A percentile compares a stretch with the other conserved stretches of the same genome.
Conservation (phyloP, 2,329 filamentous ascomycete genomes). For the Alternaria conjuncta region DNA sequence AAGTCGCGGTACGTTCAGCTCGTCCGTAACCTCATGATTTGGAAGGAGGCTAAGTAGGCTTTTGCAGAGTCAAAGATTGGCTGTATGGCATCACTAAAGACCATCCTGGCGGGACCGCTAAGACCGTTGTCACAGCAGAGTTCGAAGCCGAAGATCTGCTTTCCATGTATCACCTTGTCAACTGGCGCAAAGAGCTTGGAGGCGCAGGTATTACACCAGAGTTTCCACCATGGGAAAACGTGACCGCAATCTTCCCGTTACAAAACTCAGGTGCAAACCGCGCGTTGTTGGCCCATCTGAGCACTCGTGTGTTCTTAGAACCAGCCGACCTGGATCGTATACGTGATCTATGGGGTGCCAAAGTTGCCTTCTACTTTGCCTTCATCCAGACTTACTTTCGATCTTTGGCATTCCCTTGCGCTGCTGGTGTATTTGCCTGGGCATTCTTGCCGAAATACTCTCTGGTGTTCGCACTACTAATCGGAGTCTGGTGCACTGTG, state of each 20-base stretch:
- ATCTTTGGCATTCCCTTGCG: slow-evolving; percentile 39
- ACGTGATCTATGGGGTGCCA: slow-evolving; percentile 78
- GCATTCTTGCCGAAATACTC: slow-evolving; percentile 41
- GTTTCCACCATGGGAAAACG: slow-evolving; percentile 72
- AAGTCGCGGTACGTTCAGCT: slow-evolving; percentile 32
- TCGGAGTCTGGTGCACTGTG: slow-evolving; percentile 43
- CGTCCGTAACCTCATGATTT: neutral
- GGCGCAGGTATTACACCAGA: slow-evolving; percentile 78
- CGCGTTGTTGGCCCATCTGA: slow-evolving; percentile 76
- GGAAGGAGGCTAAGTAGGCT: neutral
- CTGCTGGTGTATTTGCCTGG: slow-evolving; percentile 39
- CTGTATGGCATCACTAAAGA: slow-evolving; percentile 74
- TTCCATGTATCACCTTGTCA: slow-evolving; percentile 78
- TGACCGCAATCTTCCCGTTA: slow-evolving; percentile 77
- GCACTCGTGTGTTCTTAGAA: slow-evolving; percentile 72
- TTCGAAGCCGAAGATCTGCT: slow-evolving; percentile 81
- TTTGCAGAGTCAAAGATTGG: slow-evolving; percentile 77
- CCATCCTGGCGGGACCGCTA: slow-evolving; percentile 58
- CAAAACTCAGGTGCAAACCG: slow-evolving; percentile 80
- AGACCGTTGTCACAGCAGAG: slow-evolving; percentile 62
- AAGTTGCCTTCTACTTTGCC: slow-evolving; percentile 52
- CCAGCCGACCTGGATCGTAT: slow-evolving; percentile 74
- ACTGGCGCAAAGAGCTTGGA: slow-evolving; percentile 73
- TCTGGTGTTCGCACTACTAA: slow-evolving; percentile 36
- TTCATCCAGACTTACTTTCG: slow-evolving; percentile 45